Base-by-base conservation (phyloP, 108 stramenopile genomes). In the Nitzschia palea region DNA sequence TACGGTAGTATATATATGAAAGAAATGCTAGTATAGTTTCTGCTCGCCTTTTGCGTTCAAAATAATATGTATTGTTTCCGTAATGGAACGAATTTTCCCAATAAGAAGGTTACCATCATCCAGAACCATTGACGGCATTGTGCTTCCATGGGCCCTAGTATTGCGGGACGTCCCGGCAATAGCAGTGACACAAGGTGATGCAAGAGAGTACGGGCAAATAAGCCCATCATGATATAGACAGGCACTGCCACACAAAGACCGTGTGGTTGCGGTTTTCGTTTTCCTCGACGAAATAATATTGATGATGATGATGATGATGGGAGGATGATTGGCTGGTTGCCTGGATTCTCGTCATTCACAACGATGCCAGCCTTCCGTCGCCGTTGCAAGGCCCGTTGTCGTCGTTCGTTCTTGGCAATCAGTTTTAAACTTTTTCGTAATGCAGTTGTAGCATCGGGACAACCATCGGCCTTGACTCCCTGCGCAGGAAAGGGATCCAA, bases 401-500 rank as follows among this genome's bases (percentile, higher is more conserved):
- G 67, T 68, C 62, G 47, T 68, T 68, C 58, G 25, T 37, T 55
- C 29, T 37, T 33, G 4, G 31, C 35, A 4, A 70, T 34, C 5
- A 28, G 34, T 26, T 27, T 18, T 10, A 70, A 33, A 18, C 27
- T 36, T 44, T 59, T 33, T 36, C 55, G 28, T 10, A 71, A 52
- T 3, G 74, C 55, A 6, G 54, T 17, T 23, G 17, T 40, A 25
- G 77, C 73, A 53, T 74, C 69, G 0, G 54, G 33, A 9, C 35
- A 20, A 0, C 80, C 80, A 40, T 81, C 80, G 18, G 30, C 53
- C 36, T 68, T 58, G 28, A 18, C 40, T 9, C 81, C 81, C 43
- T 82, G 81, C 3, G 77, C 45, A 23, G 81, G 77, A 59, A 71
- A 78, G 0, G 81, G 77, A 32, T 65, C 44, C 36, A 78, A 28